Conservation (phyloP, 2,329 filamentous ascomycete species). For the Phialocephala subalpina region DNA sequence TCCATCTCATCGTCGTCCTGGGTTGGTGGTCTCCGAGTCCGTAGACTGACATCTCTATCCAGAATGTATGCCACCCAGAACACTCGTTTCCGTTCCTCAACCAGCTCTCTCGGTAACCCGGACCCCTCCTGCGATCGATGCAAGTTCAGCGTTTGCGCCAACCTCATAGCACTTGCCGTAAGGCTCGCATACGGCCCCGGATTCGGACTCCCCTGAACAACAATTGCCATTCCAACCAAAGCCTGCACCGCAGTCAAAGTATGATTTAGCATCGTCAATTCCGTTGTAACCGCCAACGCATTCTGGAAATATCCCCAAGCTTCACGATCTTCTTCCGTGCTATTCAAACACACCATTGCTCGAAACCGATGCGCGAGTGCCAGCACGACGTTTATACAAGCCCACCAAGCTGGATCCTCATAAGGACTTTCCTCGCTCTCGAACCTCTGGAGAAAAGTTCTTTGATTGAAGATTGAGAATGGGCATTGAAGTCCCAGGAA, state of each 20-base stretch:
- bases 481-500: conserved; percentile 29
- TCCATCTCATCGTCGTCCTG: conserved; percentile 67
- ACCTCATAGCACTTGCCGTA: conserved; percentile 34
- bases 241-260: conserved; percentile 36
- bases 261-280: conserved; percentile 27
- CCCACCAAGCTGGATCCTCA: conserved; percentile 37
- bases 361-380: conserved; percentile 35
- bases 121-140: conserved; percentile 32
- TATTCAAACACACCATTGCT: conserved; percentile 7
- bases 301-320: conserved; percentile 36
- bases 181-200: conserved; percentile 30
- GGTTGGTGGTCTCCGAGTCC: conserved; percentile 65
- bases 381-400: conserved; percentile 38
- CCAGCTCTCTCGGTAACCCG: conserved; percentile 20
- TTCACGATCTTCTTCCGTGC: conserved; percentile 19
- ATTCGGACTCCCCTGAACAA: conserved; percentile 39
- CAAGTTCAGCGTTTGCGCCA: conserved; percentile 38
- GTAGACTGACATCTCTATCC: conserved; percentile 69
- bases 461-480: conserved; percentile 36
- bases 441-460: conserved; percentile 24
- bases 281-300: conserved; percentile 25
- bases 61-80: conserved; percentile 74
- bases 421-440: conserved; percentile 21
- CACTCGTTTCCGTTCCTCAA: conserved; percentile 58
- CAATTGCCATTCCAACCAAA: conserved; percentile 39